phyloP scores from a whole-genome alignment of 2,329 filamentous ascomycete species.

The Dryadomyces quercus-mongolicae region DNA sequence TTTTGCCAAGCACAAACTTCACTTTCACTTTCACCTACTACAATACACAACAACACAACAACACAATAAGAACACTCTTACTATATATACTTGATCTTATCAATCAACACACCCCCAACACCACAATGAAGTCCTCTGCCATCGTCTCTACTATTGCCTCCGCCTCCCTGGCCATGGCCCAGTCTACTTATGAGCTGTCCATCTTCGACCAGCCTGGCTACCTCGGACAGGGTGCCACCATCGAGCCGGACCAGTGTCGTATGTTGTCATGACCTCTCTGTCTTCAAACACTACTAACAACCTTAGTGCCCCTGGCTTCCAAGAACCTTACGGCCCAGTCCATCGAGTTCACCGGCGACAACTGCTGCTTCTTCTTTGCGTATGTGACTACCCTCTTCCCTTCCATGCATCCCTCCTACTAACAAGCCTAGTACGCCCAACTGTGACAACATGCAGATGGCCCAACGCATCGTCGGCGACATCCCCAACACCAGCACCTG shows the following conservation, averaged over 20 bases:
- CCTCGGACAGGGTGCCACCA: background rate
- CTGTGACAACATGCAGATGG: background rate
- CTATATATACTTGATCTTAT: too few relatives aligned
- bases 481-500: slow-evolving; percentile 1
- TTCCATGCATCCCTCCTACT: background rate
- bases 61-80: background rate
- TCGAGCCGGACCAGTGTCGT: background rate
- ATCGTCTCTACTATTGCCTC: background rate
- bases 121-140: background rate
- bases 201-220: background rate
- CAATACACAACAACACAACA: background rate
- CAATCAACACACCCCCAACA: background rate
- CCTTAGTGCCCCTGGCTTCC: background rate
- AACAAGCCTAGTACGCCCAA: background rate
- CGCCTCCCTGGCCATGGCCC: background rate
- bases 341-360: slow-evolving; percentile 3
- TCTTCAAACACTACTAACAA: background rate
- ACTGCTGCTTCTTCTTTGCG: slow-evolving; percentile 7
- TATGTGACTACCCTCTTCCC: too few relatives aligned
- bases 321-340: background rate
- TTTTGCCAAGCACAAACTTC: too few relatives aligned
- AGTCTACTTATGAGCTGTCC: background rate
- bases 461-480: slow-evolving; percentile 7
- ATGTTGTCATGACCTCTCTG: background rate
- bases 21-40: background rate